Conservation (phyloP, 257 asterid species). For the Handroanthus guayacan region DNA sequence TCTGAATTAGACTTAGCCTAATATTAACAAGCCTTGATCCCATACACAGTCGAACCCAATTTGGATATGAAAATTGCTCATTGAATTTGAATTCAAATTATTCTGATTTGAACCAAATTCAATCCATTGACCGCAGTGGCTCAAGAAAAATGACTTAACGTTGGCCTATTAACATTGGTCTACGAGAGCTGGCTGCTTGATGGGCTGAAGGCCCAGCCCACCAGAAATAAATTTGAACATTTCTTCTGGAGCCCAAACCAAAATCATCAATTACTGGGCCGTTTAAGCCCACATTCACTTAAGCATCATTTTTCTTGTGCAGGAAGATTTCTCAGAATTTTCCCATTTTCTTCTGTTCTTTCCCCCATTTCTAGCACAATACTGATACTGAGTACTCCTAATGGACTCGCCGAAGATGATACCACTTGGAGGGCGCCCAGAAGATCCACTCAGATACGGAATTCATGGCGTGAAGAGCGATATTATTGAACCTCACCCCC, state of each 20-base stretch:
- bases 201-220: background rate
- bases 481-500: constrained; percentile 84
- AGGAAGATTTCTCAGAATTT: constrained; percentile 37
- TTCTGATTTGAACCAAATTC: too few species aligned
- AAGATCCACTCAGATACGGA: constrained; percentile 67
- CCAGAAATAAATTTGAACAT: background rate
- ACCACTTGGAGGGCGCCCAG: constrained; percentile 48
- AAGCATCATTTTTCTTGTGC: constrained; percentile 40
- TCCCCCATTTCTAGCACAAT: constrained; percentile 17
- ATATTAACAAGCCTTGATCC: too few species aligned
- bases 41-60: too few species aligned
- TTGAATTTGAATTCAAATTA: too few species aligned
- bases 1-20: too few species aligned
- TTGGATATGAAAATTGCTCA: too few species aligned
- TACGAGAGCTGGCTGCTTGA: too few species aligned
- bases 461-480: constrained; percentile 91
- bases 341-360: background rate
- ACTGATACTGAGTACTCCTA: background rate
- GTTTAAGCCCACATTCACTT: constrained; percentile 4
- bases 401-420: constrained; percentile 67
- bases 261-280: background rate
- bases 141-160: too few species aligned
- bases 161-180: background rate
- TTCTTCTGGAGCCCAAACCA: background rate
- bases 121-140: too few species aligned